Conservation (phyloP, 2,329 filamentous ascomycete species). For the Gremmenia infestans region DNA sequence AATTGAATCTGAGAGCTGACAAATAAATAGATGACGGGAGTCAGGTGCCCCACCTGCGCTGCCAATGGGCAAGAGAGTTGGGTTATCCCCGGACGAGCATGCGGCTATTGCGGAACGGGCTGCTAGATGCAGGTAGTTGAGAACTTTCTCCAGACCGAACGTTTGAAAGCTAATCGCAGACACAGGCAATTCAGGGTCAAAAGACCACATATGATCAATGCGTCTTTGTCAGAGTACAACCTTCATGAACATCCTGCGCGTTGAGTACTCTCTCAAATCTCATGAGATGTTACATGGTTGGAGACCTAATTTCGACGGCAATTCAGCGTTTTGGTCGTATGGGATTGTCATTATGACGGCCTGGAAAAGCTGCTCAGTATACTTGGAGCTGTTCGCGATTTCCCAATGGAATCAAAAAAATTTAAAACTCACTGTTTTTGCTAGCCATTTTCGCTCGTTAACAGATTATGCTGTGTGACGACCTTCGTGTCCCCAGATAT, state of each 20-base stretch:
- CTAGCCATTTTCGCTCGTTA: not conserved
- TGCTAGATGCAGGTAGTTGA: conserved; percentile 17
- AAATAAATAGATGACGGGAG: conserved; percentile 40
- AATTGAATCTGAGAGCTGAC: conserved; percentile 8
- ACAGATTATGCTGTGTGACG: not conserved
- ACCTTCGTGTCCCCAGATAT: not conserved
- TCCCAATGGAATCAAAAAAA: not conserved
- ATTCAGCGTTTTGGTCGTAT: not conserved
- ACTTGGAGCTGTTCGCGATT: not conserved
- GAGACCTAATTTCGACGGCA: not conserved
- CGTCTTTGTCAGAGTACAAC: not conserved
- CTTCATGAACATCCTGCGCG: not conserved
- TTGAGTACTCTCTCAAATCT: not conserved
- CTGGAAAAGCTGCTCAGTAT: not conserved
- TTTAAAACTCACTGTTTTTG: not conserved
- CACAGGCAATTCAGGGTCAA: not conserved
- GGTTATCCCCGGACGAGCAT: conserved; percentile 50
- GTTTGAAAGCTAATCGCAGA: conserved; percentile 4
- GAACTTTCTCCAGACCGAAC: not conserved
- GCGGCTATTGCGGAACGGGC: conserved; percentile 45
- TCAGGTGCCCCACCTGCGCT: conserved; percentile 48
- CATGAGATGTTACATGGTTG: not conserved
- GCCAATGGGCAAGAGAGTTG: conserved; percentile 47
- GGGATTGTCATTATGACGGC: not conserved
- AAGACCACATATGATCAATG: not conserved